Percentiles rank a stretch among this genome's conserved stretches.
phyloP scores from a whole-genome alignment of 805 yeast genomes.

The Nakazawaea wyomingensis region DNA sequence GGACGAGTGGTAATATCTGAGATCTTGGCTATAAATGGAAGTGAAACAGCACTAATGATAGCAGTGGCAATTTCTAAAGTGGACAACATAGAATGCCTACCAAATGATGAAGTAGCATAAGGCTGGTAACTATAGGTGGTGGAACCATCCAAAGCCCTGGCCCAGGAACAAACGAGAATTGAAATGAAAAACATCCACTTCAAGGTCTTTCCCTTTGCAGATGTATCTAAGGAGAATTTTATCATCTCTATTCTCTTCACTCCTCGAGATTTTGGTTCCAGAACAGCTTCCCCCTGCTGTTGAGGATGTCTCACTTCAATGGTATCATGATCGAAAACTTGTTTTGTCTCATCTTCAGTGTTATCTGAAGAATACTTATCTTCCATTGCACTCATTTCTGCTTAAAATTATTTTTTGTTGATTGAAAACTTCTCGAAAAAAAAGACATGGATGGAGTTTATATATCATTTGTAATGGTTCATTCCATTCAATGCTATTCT shows the following conservation, averaged over 20 bases:
- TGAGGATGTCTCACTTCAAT: too few relatives aligned
- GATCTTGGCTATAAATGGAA: slow-evolving; percentile 24
- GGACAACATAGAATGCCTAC: slow-evolving; percentile 20
- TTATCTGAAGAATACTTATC: too few relatives aligned
- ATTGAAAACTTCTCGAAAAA: too few relatives aligned
- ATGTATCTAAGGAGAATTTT: background rate
- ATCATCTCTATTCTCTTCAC: background rate
- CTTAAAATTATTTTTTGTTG: too few relatives aligned
- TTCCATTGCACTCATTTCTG: too few relatives aligned
- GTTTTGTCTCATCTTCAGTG: too few relatives aligned
- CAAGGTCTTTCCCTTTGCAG: background rate
- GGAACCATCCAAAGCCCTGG: slow-evolving; percentile 23
- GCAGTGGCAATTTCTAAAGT: slow-evolving; percentile 20
- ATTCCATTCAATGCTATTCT: too few relatives aligned
- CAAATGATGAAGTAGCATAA: slow-evolving; percentile 23
- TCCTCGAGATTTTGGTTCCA: too few relatives aligned
- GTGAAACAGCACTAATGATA: slow-evolving; percentile 20
- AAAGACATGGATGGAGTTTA: too few relatives aligned
- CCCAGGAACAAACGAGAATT: slow-evolving; percentile 21
- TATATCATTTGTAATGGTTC: too few relatives aligned
- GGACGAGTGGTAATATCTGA: slow-evolving; percentile 24
- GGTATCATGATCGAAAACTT: too few relatives aligned
- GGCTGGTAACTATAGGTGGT: slow-evolving; percentile 31
- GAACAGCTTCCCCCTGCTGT: too few relatives aligned
- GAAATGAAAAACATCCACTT: background rate